phyloP scores from a whole-genome alignment of 192 early-diverging fungal genomes.

The Entomortierella chlamydospora region DNA sequence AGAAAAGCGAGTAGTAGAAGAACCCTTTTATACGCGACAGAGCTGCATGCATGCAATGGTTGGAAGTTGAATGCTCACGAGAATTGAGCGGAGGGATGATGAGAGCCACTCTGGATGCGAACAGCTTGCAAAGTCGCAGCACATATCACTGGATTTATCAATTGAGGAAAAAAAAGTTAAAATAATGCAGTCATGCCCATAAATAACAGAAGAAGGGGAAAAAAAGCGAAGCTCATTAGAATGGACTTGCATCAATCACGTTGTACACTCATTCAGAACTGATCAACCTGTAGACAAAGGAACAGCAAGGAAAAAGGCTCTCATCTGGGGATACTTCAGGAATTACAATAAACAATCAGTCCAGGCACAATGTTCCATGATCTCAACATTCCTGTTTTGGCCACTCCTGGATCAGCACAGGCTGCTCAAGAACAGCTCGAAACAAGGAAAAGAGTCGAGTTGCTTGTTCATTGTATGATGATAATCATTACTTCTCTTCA shows the following conservation, averaged over 20 bases:
- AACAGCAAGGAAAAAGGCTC: neutral
- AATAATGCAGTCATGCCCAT: neutral
- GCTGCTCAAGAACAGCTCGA: conserved; percentile 52
- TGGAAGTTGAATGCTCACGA: neutral
- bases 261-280: neutral
- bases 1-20: neutral
- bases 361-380: conserved; percentile 64
- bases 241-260: conserved; percentile 3
- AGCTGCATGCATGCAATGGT: neutral
- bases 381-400: conserved; percentile 64
- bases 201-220: too few species aligned
- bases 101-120: conserved; percentile 3
- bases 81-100: neutral
- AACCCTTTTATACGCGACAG: neutral
- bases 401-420: conserved; percentile 17
- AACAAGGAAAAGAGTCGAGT: conserved; percentile 56
- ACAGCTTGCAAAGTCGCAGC: conserved; percentile 3
- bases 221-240: conserved; percentile 4
- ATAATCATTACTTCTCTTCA: neutral
- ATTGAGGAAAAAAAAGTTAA: neutral
- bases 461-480: conserved; percentile 60
- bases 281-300: neutral
- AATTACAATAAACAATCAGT: neutral
- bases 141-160: conserved; percentile 9
- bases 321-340: neutral